Conservation (phyloP, 768 basidiomycete genomes). For the Suillus weaverae region DNA sequence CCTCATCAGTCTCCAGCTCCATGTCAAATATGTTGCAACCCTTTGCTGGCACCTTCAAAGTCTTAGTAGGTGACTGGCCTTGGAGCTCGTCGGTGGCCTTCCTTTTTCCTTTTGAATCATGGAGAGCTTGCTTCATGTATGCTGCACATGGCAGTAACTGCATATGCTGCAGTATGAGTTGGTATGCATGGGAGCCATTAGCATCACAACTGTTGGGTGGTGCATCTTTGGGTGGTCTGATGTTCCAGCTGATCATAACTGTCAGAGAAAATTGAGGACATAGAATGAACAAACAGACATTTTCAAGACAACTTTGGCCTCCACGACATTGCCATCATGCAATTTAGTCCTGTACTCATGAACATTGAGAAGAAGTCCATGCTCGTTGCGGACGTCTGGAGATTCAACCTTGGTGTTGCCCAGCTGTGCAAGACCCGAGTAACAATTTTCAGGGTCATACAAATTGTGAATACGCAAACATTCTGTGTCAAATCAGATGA, state of each 20-base stretch:
- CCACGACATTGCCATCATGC: background rate
- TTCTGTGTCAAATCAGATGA: background rate
- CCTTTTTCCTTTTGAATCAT: no score
- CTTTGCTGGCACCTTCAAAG: no score
- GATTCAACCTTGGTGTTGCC: background rate
- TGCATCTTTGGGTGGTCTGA: background rate
- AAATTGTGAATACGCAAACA: background rate
- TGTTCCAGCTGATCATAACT: background rate
- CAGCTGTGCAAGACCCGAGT: background rate
- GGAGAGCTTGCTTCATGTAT: background rate
- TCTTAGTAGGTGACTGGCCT: no score
- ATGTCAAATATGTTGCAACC: no score
- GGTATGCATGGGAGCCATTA: background rate
- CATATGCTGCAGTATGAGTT: background rate
- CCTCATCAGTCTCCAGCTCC: no score
- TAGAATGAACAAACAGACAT: background rate
- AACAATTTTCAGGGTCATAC: background rate
- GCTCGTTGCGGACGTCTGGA: background rate
- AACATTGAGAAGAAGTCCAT: background rate
- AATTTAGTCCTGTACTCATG: background rate
- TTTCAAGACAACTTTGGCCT: constrained; percentile 3
- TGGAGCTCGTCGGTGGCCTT: no score
- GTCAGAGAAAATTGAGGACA: background rate
- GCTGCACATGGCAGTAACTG: background rate
- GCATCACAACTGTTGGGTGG: background rate